A percentile compares a stretch with the other conserved stretches of the same genome.
Conservation (phyloP, 768 basidiomycete genomes). For the Strobilomyces confusus region DNA sequence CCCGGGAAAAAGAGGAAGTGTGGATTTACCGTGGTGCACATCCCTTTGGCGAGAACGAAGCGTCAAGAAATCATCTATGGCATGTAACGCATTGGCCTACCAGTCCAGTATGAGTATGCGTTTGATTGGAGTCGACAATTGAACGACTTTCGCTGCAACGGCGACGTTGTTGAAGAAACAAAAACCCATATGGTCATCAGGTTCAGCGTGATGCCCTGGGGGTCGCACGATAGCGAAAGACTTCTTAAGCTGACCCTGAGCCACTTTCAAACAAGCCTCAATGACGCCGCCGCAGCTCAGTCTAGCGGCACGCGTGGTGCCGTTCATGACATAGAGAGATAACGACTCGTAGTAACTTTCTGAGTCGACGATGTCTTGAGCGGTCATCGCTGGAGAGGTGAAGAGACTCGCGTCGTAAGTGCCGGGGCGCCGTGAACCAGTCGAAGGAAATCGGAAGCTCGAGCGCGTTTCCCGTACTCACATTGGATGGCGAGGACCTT, state of each 20-base stretch:
- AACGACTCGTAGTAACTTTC: conserved; percentile 84
- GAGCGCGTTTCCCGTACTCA: conserved; percentile 38
- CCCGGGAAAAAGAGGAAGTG: neutral
- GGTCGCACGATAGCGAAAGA: conserved; percentile 94
- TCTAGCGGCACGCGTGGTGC: conserved; percentile 79
- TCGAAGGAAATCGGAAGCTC: conserved; percentile 3
- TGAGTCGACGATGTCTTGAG: conserved; percentile 71
- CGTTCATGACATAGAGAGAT: conserved; percentile 87
- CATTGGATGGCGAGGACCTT: conserved; percentile 81
- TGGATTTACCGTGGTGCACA: conserved; percentile 77
- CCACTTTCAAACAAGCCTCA: conserved; percentile 84
- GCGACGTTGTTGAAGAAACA: conserved; percentile 99
- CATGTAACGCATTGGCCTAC: conserved; percentile 44
- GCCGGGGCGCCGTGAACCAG: neutral
- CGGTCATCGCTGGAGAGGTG: conserved; percentile 55
- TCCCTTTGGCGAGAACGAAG: conserved; percentile 56
- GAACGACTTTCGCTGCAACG: conserved; percentile 81
- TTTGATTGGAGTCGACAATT: conserved; percentile 63
- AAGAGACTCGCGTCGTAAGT: conserved; percentile 16
- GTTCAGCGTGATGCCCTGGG: conserved; percentile 97
- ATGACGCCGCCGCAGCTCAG: conserved; percentile 95
- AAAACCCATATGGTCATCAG: conserved; percentile 98
- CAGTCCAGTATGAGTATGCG: conserved; percentile 93
- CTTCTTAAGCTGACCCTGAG: conserved; percentile 74
- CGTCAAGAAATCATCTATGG: conserved; percentile 1